Base-by-base conservation (phyloP, 129 eudicot species). In the Lactuca sativa region DNA sequence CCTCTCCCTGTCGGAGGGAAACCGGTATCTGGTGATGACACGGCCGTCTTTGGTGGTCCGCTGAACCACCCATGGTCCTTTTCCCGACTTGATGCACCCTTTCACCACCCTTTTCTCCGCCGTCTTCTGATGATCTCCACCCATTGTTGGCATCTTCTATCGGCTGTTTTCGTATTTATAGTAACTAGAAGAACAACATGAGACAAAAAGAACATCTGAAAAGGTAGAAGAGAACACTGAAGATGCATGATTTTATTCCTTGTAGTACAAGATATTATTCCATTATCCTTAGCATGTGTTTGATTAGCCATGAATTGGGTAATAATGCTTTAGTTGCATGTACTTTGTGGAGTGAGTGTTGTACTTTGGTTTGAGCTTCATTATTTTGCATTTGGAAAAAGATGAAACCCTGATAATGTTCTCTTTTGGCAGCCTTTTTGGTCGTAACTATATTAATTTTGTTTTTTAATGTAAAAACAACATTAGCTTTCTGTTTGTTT, bases 1-100 rank as follows among this genome's bases (percentile, higher is more conserved):
- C 15, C 88, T 78, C 79, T 86, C 91, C 1, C 60, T 73, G 3
- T 77, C 83, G 0, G 87, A 75, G 4, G 91, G 86, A 60, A 10
- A 78, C 14, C 89, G 85, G 9, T 43, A 64, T 59, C 74, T 72
- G 6, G 77, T 84, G n/a, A 75, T 74, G 7, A 75, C 55, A 15
- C 71, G 68, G 9, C 88, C 89, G 40, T 78, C 78, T 74, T 78
- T 86, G 43, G 81, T 81, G 70, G 76, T 52, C 30, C 84, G 59
- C 36, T 63, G 84, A 60, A 86, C 89, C 71, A 83, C 64, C 93
- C 93, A 86, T 14, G 93, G 89, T 52, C 89, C 89, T 73, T 69
- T 78, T 65, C 69, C 81, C 6, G 71, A 71, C 73, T 58, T 83
- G 40, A 78, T 81, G 64, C 88, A 78, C n/a, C 86, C 85, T 57